phyloP scores from a whole-genome alignment of 805 yeast species.

The Candida lessepsii region DNA sequence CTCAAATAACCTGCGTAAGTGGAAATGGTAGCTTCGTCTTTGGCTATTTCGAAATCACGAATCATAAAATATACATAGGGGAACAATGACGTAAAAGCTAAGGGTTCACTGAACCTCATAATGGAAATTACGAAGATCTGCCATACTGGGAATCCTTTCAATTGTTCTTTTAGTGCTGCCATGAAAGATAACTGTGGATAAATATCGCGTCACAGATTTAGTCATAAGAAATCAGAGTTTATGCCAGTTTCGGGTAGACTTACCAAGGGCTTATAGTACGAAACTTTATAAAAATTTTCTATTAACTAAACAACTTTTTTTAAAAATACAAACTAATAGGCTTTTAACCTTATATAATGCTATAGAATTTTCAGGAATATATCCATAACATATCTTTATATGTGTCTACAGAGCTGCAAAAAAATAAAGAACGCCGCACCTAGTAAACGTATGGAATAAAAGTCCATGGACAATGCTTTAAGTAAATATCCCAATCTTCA shows the following conservation, averaged over 20 bases:
- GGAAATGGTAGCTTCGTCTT: slow-evolving; percentile 52
- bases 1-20: slow-evolving; percentile 62
- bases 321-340: too few relatives aligned
- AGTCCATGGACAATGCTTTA: slow-evolving; percentile 84
- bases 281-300: too few relatives aligned
- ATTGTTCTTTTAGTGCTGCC: slow-evolving; percentile 42
- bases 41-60: slow-evolving; percentile 50
- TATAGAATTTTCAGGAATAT: too few relatives aligned
- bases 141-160: slow-evolving; percentile 55
- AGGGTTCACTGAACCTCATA: slow-evolving; percentile 59
- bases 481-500: slow-evolving; percentile 86
- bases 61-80: slow-evolving; percentile 68
- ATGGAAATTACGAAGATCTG: slow-evolving; percentile 42
- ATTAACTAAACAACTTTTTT: too few relatives aligned
- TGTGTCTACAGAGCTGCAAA: too few relatives aligned
- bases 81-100: slow-evolving; percentile 61
- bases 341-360: too few relatives aligned
- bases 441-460: slow-evolving; percentile 84
- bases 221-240: too few relatives aligned
- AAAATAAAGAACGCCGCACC: background rate
- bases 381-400: too few relatives aligned
- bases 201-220: too few relatives aligned
- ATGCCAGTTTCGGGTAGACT: too few relatives aligned
- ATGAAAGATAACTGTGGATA: too few relatives aligned
- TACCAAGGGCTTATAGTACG: too few relatives aligned